Conservation (phyloP, 768 basidiomycete species). For the Leucocoprinus leucothites region DNA sequence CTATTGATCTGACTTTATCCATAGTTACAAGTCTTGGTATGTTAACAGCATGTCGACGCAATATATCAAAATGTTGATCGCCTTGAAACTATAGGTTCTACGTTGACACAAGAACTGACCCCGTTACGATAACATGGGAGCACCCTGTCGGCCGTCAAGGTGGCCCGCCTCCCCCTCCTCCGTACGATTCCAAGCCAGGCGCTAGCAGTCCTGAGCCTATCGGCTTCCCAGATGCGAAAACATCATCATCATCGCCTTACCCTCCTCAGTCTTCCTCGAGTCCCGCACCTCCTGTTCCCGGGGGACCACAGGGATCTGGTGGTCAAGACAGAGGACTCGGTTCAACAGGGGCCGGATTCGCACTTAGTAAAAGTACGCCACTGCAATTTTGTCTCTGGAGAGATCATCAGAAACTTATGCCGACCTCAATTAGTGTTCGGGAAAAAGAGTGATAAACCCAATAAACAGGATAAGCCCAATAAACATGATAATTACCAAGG, state of each 20-base stretch:
- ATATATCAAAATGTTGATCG: neutral
- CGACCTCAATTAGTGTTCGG: too few relatives aligned
- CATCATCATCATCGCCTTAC: slow-evolving; percentile 12
- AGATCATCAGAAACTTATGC: too few relatives aligned
- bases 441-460: too few relatives aligned
- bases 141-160: slow-evolving; percentile 58
- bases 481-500: too few relatives aligned
- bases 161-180: slow-evolving; percentile 34
- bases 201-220: neutral
- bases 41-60: slow-evolving; percentile 14
- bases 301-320: too few relatives aligned
- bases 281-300: neutral
- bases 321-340: too few relatives aligned
- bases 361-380: too few relatives aligned
- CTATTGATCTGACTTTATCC: slow-evolving; percentile 13
- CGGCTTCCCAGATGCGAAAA: slow-evolving; percentile 16
- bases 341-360: too few relatives aligned
- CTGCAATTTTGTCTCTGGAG: too few relatives aligned
- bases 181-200: slow-evolving; percentile 12
- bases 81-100: slow-evolving; percentile 57
- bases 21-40: slow-evolving; percentile 60
- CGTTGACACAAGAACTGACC: slow-evolving; percentile 60
- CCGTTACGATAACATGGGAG: slow-evolving; percentile 65
- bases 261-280: neutral
- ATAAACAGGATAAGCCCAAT: too few relatives aligned